phyloP scores from a whole-genome alignment of 2,329 filamentous ascomycete species.

The Thelonectria discophora region DNA sequence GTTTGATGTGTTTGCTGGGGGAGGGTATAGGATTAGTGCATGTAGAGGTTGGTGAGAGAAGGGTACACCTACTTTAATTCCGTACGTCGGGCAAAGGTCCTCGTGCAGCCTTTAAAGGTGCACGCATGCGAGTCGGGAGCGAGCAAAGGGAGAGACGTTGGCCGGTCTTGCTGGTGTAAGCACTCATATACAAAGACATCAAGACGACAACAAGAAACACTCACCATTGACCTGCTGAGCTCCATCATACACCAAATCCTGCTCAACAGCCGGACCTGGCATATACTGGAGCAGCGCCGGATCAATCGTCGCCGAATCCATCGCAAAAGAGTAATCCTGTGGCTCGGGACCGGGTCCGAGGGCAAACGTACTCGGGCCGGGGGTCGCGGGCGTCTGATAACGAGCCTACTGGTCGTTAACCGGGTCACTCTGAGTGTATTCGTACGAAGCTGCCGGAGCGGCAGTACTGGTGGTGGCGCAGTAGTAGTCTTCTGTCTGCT shows the following conservation, averaged over 20 bases:
- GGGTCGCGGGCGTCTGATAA: conserved; percentile 25
- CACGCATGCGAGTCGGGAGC: conserved; percentile 14
- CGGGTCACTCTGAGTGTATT: conserved; percentile 31
- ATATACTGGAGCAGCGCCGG: background rate
- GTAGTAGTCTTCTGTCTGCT: background rate
- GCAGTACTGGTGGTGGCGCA: background rate
- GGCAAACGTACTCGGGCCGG: conserved; percentile 14
- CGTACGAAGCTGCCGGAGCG: conserved; percentile 6
- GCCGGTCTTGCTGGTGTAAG: conserved; percentile 16
- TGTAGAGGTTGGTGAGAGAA: no score
- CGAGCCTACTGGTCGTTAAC: conserved; percentile 35
- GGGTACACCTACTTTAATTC: conserved; percentile 26
- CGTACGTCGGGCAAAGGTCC: background rate
- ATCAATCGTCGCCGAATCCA: conserved; percentile 4
- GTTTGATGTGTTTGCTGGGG: conserved; percentile 38
- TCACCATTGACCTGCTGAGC: background rate
- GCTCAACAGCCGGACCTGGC: background rate
- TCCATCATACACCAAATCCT: background rate
- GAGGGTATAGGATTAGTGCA: background rate
- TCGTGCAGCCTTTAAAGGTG: background rate
- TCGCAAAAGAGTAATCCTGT: conserved; percentile 25
- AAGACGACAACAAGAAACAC: background rate
- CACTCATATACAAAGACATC: background rate
- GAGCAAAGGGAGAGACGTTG: conserved; percentile 18
- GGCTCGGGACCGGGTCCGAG: conserved; percentile 23